phyloP scores from a whole-genome alignment of 495 filamentous ascomycete genomes.

The Penicillium soppii region DNA sequence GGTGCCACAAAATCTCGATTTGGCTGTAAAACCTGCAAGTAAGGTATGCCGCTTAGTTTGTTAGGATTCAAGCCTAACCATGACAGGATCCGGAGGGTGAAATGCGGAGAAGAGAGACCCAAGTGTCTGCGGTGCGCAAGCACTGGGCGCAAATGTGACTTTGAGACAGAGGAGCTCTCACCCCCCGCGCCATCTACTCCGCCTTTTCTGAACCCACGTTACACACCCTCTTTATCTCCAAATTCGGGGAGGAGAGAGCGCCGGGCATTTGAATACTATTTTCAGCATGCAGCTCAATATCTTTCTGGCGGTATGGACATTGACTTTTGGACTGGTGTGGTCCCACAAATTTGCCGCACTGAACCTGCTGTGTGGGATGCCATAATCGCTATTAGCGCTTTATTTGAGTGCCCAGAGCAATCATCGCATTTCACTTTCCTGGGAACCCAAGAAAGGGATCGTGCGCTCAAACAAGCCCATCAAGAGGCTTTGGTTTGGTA shows the following conservation, averaged over 20 bases:
- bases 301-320: constrained; percentile 46
- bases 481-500: constrained; percentile 33
- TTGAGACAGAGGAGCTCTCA: neutral
- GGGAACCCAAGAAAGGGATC: neutral
- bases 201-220: neutral
- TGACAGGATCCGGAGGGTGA: constrained; percentile 59
- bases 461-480: constrained; percentile 11
- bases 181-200: neutral
- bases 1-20: constrained; percentile 19
- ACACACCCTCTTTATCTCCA: constrained; percentile 6
- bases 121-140: constrained; percentile 54
- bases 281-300: constrained; percentile 44
- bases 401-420: constrained; percentile 41
- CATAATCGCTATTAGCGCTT: constrained; percentile 47
- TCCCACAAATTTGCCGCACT: constrained; percentile 52
- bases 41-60: neutral
- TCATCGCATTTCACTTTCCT: constrained; percentile 17
- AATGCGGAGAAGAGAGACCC: constrained; percentile 66
- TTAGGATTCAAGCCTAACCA: neutral
- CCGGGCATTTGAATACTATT: constrained; percentile 54
- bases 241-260: constrained; percentile 22
- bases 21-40: constrained; percentile 31
- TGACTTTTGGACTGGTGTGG: constrained; percentile 53
- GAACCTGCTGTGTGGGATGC: constrained; percentile 59
- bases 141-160: constrained; percentile 49